Evolutionary conservation across 2,329 filamentous ascomycete species (phyloP), one percentile per base, ranked within the genome.

Genomic region (Ascosphaera pollenicola): DNA sequence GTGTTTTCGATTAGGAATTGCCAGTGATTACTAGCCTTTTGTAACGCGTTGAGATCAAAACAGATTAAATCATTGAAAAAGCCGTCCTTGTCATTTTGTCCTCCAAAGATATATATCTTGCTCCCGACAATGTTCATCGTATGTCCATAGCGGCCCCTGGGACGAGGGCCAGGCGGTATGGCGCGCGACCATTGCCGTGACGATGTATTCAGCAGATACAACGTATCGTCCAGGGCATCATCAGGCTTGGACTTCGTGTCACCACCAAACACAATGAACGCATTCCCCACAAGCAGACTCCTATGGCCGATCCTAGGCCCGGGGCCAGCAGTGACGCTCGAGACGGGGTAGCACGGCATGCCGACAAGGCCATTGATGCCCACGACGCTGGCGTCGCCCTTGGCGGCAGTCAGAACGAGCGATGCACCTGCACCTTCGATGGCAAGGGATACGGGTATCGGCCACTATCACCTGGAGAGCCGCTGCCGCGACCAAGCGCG

Each of bases 171-270:
- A 10, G 83, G 77, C 5, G 91, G 89, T 36, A 93, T 69, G 34
- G 89, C 85, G 56, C 85, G 73, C 41, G 91, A 95, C 89, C 89
- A 98, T 65, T 98, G 89, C 50, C 89, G 80, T 41, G 89, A 95
- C 95, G 89, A 94, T 38, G 89, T 98, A 61, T 98, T 98, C 39
- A 98, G 67, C 38, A 98, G 69, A 59, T 98, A 98, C 10, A 98
- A 64, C 0, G 89, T 95, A 60, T 98, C 87, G 51, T 98, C 89
- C 42, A 98, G 64, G 37, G 81, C 68, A 57, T 98, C 89, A 24
- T 74, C 73, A 52, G 95, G 89, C 40, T 94, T 84, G 54, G 93
- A 78, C 59, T 98, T 98, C 39, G 89, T 98, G 57, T 98, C 91
- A 53, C 89, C 89, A 38, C 89, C 91, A 53, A 95, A 98, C 10